phyloP scores from a whole-genome alignment of 768 basidiomycete species.

The Lyophyllum semitale region DNA sequence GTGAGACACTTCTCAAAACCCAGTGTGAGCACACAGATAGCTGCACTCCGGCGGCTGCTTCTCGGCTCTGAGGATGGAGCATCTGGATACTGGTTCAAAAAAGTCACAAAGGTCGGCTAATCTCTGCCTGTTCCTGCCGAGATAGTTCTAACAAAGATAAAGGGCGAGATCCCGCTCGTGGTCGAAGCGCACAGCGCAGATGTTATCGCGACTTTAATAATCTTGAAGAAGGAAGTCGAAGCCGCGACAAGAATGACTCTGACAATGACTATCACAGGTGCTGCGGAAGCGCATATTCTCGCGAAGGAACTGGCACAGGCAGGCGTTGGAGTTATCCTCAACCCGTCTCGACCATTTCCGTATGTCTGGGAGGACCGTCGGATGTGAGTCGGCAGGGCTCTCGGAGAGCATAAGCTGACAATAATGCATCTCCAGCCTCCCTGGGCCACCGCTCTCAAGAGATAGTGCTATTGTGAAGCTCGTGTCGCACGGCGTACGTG shows the following conservation, averaged over 20 bases:
- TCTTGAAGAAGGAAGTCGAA: conserved; percentile 68
- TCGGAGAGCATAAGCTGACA: conserved; percentile 1
- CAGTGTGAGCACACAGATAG: conserved; percentile 83
- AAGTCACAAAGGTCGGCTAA: conserved; percentile 41
- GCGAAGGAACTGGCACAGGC: conserved; percentile 64
- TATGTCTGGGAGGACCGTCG: conserved; percentile 67
- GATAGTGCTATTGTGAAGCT: conserved; percentile 59
- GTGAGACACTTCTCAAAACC: conserved; percentile 50
- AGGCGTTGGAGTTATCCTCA: conserved; percentile 48
- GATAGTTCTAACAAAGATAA: neutral
- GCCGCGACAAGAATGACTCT: conserved; percentile 41
- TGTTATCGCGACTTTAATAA: conserved; percentile 75
- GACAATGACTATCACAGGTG: conserved; percentile 65
- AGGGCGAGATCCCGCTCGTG: conserved; percentile 77
- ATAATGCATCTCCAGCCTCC: conserved; percentile 38
- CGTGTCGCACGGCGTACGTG: conserved; percentile 66
- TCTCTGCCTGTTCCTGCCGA: neutral
- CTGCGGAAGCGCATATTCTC: conserved; percentile 65
- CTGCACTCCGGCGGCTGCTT: conserved; percentile 67
- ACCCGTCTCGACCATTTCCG: conserved; percentile 71
- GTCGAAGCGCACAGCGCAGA: conserved; percentile 78
- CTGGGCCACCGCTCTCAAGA: conserved; percentile 72
- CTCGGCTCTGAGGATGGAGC: conserved; percentile 40
- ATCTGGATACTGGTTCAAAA: conserved; percentile 45
- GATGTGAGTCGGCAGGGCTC: conserved; percentile 43